Percentiles rank a stretch among this genome's conserved stretches.
Evolutionary conservation across 768 basidiomycete species (phyloP).

Genomic region (Lepiota venenata): DNA sequence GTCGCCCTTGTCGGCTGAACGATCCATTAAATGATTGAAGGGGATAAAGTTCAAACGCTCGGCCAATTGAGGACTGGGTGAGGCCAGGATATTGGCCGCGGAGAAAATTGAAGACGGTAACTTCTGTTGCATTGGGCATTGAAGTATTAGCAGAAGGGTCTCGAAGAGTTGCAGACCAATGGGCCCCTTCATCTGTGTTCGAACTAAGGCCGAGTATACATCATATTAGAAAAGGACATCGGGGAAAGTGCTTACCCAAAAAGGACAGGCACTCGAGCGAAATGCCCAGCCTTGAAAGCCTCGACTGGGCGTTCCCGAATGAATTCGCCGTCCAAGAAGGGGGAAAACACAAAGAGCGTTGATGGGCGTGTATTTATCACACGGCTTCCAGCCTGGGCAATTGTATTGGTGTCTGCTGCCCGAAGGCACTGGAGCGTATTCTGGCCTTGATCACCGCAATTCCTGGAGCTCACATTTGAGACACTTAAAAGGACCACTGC

Average conservation of each 20-base stretch:
- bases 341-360: slow-evolving; percentile 35
- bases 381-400: slow-evolving; percentile 31
- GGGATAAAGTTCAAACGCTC: slow-evolving; percentile 31
- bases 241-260: slow-evolving; percentile 22
- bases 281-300: slow-evolving; percentile 33
- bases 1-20: slow-evolving; percentile 36
- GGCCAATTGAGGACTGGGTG: slow-evolving; percentile 24
- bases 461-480: slow-evolving; percentile 15
- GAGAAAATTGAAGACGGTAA: slow-evolving; percentile 38
- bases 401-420: slow-evolving; percentile 20
- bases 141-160: slow-evolving; percentile 37
- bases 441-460: slow-evolving; percentile 19
- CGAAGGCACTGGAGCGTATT: slow-evolving; percentile 32
- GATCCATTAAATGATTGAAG: slow-evolving; percentile 28
- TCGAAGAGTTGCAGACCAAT: slow-evolving; percentile 33
- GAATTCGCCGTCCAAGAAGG: slow-evolving; percentile 32
- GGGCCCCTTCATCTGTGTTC: slow-evolving; percentile 39
- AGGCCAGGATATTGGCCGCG: slow-evolving; percentile 35
- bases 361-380: slow-evolving; percentile 26
- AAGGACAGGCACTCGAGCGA: slow-evolving; percentile 35
- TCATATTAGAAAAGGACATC: neutral
- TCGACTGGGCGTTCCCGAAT: slow-evolving; percentile 33
- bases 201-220: slow-evolving; percentile 15
- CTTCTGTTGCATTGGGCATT: slow-evolving; percentile 31
- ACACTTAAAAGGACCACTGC: neutral